Base-by-base conservation (phyloP, 805 yeast genomes). In the Schwanniomyces yamadae region DNA sequence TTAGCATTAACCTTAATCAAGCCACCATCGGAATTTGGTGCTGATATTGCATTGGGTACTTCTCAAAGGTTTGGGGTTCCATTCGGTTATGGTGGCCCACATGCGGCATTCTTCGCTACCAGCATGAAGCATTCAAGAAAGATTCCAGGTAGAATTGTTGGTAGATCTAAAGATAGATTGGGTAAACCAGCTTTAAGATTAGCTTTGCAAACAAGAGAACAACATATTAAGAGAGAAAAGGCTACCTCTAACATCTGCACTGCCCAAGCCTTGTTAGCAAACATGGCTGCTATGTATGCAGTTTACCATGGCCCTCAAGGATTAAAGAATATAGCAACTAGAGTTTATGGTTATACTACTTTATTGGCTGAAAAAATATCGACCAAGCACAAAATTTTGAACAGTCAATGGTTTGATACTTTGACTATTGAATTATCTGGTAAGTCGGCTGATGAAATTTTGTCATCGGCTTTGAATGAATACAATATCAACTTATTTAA, bases 181-280 rank as follows among this genome's bases (percentile, higher is more conserved):
- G 97, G 96, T 14, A 80, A 84, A 46, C 77, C 75, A n/a, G 98
- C 97, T 3, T 73, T 83, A 42, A 78, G 99, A 60, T 73, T 93
- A 50, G 98, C 99, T 4, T 74, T 93, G 49, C 99, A 93, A 70
- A 93, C 99, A 4, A 84, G 99, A 66, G 99, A 93, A 62, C 99
- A 93, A 61, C 99, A 93, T 61, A 93, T 93, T 57, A 86, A 90
- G 62, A 79, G 99, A 61, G 99, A 93, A 59, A 90, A 86, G 66
- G 99, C 99, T 11, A 93, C 99, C 13, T 88, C 96, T 20, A 93
- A 93, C 60, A 93, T 93, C 40, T 93, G 99, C 69, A 93, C 99
- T 13, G 96, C 99, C 6, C 99, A 93, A 70, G 97, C 97, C 16
- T 71, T 93, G 37, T 69, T 93, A 44, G 99, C 99, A 13, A 93